Conservation (phyloP, 1,284 basidiomycete genomes). For the Hymenochaete sp. region DNA sequence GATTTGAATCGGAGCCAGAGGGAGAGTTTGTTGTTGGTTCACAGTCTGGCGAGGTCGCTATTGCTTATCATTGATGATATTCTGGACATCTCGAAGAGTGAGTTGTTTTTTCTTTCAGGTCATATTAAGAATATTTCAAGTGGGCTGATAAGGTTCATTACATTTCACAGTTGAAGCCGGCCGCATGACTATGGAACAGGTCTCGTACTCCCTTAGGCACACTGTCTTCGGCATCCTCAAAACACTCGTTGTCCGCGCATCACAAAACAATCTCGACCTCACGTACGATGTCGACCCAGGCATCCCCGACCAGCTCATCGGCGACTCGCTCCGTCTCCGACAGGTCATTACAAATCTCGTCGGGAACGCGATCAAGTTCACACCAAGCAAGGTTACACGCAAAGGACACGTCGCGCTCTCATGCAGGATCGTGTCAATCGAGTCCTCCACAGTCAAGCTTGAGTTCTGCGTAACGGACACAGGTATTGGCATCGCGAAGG, state of each 20-base stretch:
- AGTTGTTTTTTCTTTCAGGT: constrained; percentile 26
- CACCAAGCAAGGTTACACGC: constrained; percentile 64
- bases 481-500: constrained; percentile 98
- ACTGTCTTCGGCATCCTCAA: constrained; percentile 98
- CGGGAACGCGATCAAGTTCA: constrained; percentile 95
- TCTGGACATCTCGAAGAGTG: constrained; percentile 96
- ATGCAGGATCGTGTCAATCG: constrained; percentile 68
- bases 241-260: constrained; percentile 95
- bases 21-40: constrained; percentile 93
- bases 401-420: constrained; percentile 91
- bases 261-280: constrained; percentile 94
- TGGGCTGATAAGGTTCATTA: constrained; percentile 7
- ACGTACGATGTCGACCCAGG: constrained; percentile 95
- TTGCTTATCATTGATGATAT: constrained; percentile 98
- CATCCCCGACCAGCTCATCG: constrained; percentile 95
- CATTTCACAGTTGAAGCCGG: constrained; percentile 79
- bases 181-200: constrained; percentile 99
- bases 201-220: constrained; percentile 94
- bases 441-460: constrained; percentile 76
- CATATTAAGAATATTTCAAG: constrained; percentile 9
- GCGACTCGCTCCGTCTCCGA: constrained; percentile 87
- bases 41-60: constrained; percentile 88
- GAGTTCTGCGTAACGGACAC: constrained; percentile 98
- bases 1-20: constrained; percentile 84
- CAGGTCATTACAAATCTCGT: constrained; percentile 95